Evolutionary conservation across 2,329 filamentous ascomycete species (phyloP), one percentile per base, ranked within the genome.

Genomic region (Diatrype stigma): DNA sequence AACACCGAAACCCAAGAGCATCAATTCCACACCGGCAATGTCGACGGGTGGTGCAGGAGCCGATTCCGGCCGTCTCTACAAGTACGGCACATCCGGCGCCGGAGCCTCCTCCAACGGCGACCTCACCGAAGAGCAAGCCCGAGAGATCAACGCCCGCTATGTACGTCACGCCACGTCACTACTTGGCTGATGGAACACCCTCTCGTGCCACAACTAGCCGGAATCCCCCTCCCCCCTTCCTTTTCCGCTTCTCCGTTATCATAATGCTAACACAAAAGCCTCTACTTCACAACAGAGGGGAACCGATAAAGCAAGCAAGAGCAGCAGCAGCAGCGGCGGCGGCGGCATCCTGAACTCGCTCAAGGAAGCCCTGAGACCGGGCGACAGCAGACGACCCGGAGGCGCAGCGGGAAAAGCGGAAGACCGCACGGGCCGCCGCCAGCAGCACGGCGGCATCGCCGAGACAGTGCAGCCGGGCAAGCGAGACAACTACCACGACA

Each of bases 31-130:
- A 34, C 47, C 22, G 28, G 50, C 2, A 17, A 58, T 58, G 56
- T 58, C 56, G 21, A 56, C 52, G 14, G 56, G 56, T 2, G 56
- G 54, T 21, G 51, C 56, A 45, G 56, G 56, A 38, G 56, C 52
- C 32, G 16, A 52, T 30, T 47, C 47, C 3, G 28, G 52, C 21
- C 45, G 14, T 30, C 51, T 52, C 14, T 22, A 51, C 23, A 49
- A 52, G 30, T 49, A 51, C 34, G 54, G 54, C 12, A 47, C 47
- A 2, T 35, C 44, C n/a, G 47, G 40, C 26, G 52, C 28, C 10
- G 51, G 49, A 45, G 49, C n/a, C n/a, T n/a, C n/a, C n/a, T n/a
- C 48, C 12, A 51, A 47, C 19, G 42, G 51, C 5, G 52, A 52
- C 34, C 23, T 44, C 16, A 50, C 52, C 16, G 56, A 58, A 35